Percentiles rank a stretch among this genome's conserved stretches.
Evolutionary conservation across 495 filamentous ascomycete species (phyloP).

Genomic region (Neurospora sublineolata): DNA sequence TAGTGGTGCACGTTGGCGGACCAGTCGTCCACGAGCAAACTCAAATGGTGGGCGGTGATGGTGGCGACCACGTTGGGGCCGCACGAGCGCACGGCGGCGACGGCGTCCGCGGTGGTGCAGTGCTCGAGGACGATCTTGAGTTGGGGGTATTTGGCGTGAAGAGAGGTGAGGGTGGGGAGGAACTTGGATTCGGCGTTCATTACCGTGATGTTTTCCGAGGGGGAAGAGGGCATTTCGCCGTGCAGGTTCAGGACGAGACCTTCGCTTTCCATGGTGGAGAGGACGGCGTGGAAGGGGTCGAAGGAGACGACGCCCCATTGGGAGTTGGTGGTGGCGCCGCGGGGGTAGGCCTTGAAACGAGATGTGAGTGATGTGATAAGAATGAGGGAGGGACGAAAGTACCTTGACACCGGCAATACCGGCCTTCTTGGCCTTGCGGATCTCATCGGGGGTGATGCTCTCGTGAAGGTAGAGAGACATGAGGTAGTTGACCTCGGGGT

Average conservation of each 20-base stretch:
- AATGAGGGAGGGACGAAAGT: conserved; percentile 27
- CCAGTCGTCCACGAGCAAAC: conserved; percentile 65
- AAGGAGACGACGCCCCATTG: conserved; percentile 68
- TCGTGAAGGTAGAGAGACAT: conserved; percentile 78
- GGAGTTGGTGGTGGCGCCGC: conserved; percentile 75
- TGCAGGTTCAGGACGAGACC: conserved; percentile 49
- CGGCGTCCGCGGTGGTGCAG: conserved; percentile 72
- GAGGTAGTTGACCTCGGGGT: conserved; percentile 64
- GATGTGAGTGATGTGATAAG: neutral
- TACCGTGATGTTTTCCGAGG: conserved; percentile 59
- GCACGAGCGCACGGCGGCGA: conserved; percentile 64
- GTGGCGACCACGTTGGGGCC: conserved; percentile 64
- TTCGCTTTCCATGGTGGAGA: conserved; percentile 57
- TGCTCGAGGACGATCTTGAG: conserved; percentile 74
- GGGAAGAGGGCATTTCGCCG: conserved; percentile 42
- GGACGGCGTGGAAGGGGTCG: conserved; percentile 54
- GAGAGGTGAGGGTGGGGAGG: conserved; percentile 58
- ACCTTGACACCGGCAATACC: conserved; percentile 56
- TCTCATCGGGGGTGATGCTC: conserved; percentile 64
- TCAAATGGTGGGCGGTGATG: conserved; percentile 70
- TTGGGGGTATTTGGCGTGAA: conserved; percentile 66
- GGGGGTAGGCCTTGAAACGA: conserved; percentile 7
- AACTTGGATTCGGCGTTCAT: conserved; percentile 74
- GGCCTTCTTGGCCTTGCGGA: conserved; percentile 56
- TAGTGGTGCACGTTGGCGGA: conserved; percentile 63